Percentiles rank a stretch among this genome's conserved stretches.
Evolutionary conservation across 2,329 filamentous ascomycete genomes (phyloP).

Genomic region (Didymella lethalis): DNA sequence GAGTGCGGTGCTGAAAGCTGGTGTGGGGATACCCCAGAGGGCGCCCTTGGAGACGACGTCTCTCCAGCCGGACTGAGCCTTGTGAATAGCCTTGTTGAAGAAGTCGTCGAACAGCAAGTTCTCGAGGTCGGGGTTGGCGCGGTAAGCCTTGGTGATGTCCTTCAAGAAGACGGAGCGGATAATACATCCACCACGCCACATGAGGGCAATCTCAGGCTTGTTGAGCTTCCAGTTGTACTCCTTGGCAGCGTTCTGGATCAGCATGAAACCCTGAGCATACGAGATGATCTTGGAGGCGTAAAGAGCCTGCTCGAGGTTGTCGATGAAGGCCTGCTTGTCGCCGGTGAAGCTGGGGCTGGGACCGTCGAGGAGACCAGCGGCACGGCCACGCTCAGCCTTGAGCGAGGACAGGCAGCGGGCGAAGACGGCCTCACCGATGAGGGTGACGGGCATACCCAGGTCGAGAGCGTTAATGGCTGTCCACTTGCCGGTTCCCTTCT

Average conservation of each 20-base stretch:
- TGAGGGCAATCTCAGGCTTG: slow-evolving; percentile 99
- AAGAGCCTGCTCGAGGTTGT: slow-evolving; percentile 96
- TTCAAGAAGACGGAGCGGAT: slow-evolving; percentile 99
- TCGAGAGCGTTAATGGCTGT: slow-evolving; percentile 99
- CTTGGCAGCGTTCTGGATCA: slow-evolving; percentile 97
- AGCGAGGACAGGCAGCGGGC: slow-evolving; percentile 91
- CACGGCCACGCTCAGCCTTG: slow-evolving; percentile 90
- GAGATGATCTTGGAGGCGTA: slow-evolving; percentile 99
- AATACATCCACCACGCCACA: slow-evolving; percentile 99
- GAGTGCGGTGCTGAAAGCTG: slow-evolving; percentile 94
- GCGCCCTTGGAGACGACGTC: slow-evolving; percentile 86
- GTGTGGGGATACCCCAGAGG: slow-evolving; percentile 92
- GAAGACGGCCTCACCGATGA: slow-evolving; percentile 97
- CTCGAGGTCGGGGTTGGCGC: slow-evolving; percentile 90
- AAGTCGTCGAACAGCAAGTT: slow-evolving; percentile 99
- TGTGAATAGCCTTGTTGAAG: slow-evolving; percentile 99
- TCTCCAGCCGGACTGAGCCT: slow-evolving; percentile 72
- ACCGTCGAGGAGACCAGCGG: slow-evolving; percentile 79
- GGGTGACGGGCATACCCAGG: slow-evolving; percentile 96
- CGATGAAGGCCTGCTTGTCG: slow-evolving; percentile 91
- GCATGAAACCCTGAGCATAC: slow-evolving; percentile 99
- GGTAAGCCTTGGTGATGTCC: slow-evolving; percentile 98
- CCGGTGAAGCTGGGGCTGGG: slow-evolving; percentile 83
- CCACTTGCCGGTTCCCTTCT: slow-evolving; percentile 99
- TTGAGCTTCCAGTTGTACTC: slow-evolving; percentile 99